phyloP scores from a whole-genome alignment of 345 rosid genomes.

The Corchorus olitorius region DNA sequence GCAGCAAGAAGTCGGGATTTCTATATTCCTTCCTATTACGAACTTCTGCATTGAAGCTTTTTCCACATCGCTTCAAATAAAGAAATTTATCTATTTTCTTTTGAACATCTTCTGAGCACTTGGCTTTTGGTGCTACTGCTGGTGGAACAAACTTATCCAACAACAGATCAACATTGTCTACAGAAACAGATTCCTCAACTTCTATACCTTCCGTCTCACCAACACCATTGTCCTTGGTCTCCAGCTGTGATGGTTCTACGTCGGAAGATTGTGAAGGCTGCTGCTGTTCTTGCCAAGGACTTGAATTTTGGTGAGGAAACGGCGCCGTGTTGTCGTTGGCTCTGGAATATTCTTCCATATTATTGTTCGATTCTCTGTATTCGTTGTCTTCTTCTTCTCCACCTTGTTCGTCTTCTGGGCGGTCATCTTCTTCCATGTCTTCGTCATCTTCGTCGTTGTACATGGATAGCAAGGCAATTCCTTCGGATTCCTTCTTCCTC shows the following conservation, averaged over 20 bases:
- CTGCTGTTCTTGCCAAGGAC: slow-evolving; percentile 27
- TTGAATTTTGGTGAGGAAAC: slow-evolving; percentile 20
- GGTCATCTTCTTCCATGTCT: slow-evolving; percentile 49
- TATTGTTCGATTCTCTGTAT: slow-evolving; percentile 32
- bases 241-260: slow-evolving; percentile 44
- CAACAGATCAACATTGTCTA: slow-evolving; percentile 44
- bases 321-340: slow-evolving; percentile 23
- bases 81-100: slow-evolving; percentile 80
- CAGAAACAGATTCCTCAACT: slow-evolving; percentile 38
- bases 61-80: slow-evolving; percentile 74
- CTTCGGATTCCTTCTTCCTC: slow-evolving; percentile 70
- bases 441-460: slow-evolving; percentile 91
- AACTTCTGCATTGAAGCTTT: slow-evolving; percentile 94
- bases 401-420: slow-evolving; percentile 8
- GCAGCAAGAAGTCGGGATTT: slow-evolving; percentile 89
- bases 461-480: slow-evolving; percentile 77
- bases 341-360: slow-evolving; percentile 36
- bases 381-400: slow-evolving; percentile 29
- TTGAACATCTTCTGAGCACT: slow-evolving; percentile 82
- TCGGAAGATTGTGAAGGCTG: slow-evolving; percentile 48
- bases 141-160: slow-evolving; percentile 82
- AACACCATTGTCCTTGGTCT: slow-evolving; percentile 26
- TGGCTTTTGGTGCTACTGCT: slow-evolving; percentile 52
- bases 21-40: slow-evolving; percentile 93
- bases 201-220: slow-evolving; percentile 45